Conservation (phyloP, 805 yeast species). For the Huiozyma naganishii region DNA sequence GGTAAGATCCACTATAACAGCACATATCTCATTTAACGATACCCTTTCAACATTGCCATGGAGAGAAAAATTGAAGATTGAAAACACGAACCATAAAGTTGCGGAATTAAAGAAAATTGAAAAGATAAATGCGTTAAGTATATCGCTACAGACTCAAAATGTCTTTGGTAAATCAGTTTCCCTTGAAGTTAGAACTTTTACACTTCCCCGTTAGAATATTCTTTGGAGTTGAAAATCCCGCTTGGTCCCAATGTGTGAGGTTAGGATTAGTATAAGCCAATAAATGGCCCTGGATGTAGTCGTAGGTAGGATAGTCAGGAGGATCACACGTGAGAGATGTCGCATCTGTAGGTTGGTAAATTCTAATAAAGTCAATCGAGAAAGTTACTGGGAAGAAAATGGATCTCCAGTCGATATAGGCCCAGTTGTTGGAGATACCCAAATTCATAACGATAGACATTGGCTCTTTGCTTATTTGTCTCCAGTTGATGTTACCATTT, state of each 20-base stretch:
- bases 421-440: slow-evolving; percentile 90
- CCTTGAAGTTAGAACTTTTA: slow-evolving; percentile 21
- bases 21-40: no score
- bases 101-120: no score
- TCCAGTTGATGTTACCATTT: slow-evolving; percentile 80
- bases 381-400: slow-evolving; percentile 68
- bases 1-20: no score
- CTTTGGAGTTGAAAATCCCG: slow-evolving; percentile 65
- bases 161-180: neutral
- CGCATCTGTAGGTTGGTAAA: slow-evolving; percentile 74
- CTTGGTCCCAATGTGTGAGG: slow-evolving; percentile 59
- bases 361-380: slow-evolving; percentile 74
- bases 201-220: slow-evolving; percentile 48
- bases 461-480: slow-evolving; percentile 80
- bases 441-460: slow-evolving; percentile 81
- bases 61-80: no score
- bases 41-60: no score
- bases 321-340: slow-evolving; percentile 78
- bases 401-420: slow-evolving; percentile 82
- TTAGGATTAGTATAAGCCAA: slow-evolving; percentile 62
- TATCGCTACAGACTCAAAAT: no score
- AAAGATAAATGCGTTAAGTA: no score
- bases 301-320: slow-evolving; percentile 67
- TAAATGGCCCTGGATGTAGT: slow-evolving; percentile 63
- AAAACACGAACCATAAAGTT: no score